Base-by-base conservation (phyloP, 352 stramenopile genomes). In the Thalassiosira livingstoniorum region DNA sequence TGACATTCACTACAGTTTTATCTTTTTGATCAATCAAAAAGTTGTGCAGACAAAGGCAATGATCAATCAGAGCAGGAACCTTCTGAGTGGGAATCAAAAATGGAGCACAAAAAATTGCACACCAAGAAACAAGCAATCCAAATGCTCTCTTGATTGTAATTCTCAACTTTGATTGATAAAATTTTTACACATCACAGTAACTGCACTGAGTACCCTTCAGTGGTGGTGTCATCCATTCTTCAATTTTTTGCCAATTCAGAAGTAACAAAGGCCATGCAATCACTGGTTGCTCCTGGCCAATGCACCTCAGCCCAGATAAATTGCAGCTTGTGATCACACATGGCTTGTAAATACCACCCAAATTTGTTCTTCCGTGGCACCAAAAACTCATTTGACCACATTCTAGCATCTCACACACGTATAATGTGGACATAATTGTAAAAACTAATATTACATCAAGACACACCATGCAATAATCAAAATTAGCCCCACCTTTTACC, bases 341-440 rank as follows among this genome's bases (percentile, higher is more conserved):
- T 58, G 1, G 54, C 72, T 51, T 73, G 57, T 5, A 70, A 47
- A 69, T 77, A 71, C 15, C 68, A 4, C n/a, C 77, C 75, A 68
- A 63, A 79, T 43, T 84, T 84, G 18, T 79, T 34, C 62, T 79
- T 2, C 68, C 13, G 15, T 73, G 27, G 47, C 55, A 85, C 34
- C 23, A 31, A 23, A 79, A 85, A n/a, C 35, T 65, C 15, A 27
- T 63, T n/a, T 76, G 23, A 37, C 32, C 51, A 35, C 47, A 58
- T 4, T 51, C 10, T 39, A 62, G 25, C 34, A 62, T 21, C n/a
- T 64, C 47, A 18, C 47, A 75, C 7, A 45, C 27, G 4, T 11
- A 34, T 37, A 39, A 15, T 37, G n/a, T 27, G 4, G 58, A 42
- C 25, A 64, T 57, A 15, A 42, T 4, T 21, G 23, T 79, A 13